Evolutionary conservation across 2,329 filamentous ascomycete species (phyloP).

Genomic region (Emergomyces orientalis): DNA sequence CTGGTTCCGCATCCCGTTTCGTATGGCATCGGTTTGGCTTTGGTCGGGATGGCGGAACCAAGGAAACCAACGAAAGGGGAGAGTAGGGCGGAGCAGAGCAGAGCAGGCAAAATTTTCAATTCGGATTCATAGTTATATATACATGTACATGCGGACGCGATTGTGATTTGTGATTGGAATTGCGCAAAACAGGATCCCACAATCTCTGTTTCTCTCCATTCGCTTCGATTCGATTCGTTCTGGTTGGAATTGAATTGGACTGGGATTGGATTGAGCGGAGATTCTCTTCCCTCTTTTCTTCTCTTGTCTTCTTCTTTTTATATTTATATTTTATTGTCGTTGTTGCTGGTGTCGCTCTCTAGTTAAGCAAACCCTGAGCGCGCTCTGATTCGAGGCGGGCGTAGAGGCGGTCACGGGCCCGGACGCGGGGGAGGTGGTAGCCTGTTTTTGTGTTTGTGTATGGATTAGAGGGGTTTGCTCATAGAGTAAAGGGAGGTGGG

Average conservation of each 20-base stretch:
- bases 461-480: neutral
- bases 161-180: too few relatives aligned
- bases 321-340: neutral
- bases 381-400: conserved; percentile 54
- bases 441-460: conserved; percentile 33
- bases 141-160: neutral
- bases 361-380: conserved; percentile 25
- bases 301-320: neutral
- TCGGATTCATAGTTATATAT: conserved; percentile 1
- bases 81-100: neutral
- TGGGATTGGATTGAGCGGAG: neutral
- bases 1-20: neutral
- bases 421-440: conserved; percentile 56
- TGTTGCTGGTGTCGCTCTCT: neutral
- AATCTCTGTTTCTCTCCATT: neutral
- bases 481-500: conserved; percentile 2
- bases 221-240: neutral
- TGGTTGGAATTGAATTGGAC: neutral
- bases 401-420: conserved; percentile 55
- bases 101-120: neutral
- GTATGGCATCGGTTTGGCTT: neutral
- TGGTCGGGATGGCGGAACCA: neutral
- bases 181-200: too few relatives aligned
- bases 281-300: neutral
- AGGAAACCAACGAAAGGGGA: neutral